phyloP scores from a whole-genome alignment of 176 grass and related monocot species.

The maize (Zea mays) region DNA sequence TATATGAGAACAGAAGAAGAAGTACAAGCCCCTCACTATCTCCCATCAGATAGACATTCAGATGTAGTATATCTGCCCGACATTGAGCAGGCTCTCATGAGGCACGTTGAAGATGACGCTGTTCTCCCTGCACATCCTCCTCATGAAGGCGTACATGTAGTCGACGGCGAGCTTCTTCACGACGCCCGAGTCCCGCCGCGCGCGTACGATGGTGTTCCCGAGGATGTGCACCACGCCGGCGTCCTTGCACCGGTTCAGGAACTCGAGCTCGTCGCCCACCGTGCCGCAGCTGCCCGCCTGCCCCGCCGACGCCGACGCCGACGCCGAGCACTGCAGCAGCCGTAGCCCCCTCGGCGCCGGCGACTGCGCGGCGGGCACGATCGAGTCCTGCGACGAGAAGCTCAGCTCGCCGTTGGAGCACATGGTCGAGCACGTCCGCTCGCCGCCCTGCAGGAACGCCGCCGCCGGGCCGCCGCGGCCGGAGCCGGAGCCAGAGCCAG shows the following conservation, averaged over 20 bases:
- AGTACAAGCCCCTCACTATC: not conserved
- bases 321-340: not conserved
- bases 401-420: conserved; percentile 57
- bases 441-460: conserved; percentile 8
- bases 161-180: conserved; percentile 79
- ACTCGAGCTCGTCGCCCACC: conserved; percentile 72
- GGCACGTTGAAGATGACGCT: conserved; percentile 91
- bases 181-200: conserved; percentile 65
- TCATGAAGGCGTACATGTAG: conserved; percentile 86
- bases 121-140: conserved; percentile 93
- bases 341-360: not conserved
- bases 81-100: conserved; percentile 89
- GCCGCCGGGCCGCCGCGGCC: not conserved
- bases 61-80: conserved; percentile 88
- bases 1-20: not conserved
- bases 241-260: conserved; percentile 84
- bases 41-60: conserved; percentile 6
- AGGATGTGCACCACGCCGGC: conserved; percentile 95
- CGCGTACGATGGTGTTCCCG: conserved; percentile 84
- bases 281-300: conserved; percentile 33
- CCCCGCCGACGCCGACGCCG: not conserved
- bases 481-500: not conserved
- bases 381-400: conserved; percentile 65
- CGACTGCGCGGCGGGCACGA: conserved; percentile 54
- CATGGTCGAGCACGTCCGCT: conserved; percentile 41